phyloP scores from a whole-genome alignment of 371 early-diverging fungal species.

The Apophysomyces sp. region DNA sequence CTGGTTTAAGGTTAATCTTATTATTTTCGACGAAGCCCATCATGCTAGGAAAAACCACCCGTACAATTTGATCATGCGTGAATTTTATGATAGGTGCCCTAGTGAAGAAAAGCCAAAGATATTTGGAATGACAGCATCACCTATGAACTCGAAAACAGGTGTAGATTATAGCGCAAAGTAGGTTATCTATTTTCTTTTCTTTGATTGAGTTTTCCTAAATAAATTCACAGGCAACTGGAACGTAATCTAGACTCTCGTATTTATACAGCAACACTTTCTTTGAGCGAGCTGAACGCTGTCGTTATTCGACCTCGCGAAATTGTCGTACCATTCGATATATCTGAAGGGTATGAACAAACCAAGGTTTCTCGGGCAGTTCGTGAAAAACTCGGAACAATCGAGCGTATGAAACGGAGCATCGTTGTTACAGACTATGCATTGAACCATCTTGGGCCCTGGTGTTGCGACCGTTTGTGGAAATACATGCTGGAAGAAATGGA shows the following conservation, averaged over 20 bases:
- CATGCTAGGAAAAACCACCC: conserved; percentile 83
- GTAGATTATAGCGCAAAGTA: conserved; percentile 45
- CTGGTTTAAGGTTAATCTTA: conserved; percentile 62
- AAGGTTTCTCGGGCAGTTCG: conserved; percentile 38
- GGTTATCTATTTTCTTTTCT: background rate
- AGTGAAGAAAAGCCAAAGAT: conserved; percentile 67
- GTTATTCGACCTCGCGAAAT: conserved; percentile 54
- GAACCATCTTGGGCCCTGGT: conserved; percentile 70
- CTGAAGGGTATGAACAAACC: conserved; percentile 41
- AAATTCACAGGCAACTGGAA: conserved; percentile 61
- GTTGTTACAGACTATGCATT: conserved; percentile 28
- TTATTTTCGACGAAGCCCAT: conserved; percentile 95
- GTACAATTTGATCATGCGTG: conserved; percentile 82
- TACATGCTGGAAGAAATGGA: conserved; percentile 35
- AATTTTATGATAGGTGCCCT: conserved; percentile 69
- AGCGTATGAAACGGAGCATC: conserved; percentile 41
- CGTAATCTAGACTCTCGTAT: conserved; percentile 62
- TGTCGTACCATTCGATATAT: conserved; percentile 44
- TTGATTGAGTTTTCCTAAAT: background rate
- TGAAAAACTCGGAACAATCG: conserved; percentile 31
- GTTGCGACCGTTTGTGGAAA: conserved; percentile 57
- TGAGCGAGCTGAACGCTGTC: conserved; percentile 24
- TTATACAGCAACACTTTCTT: conserved; percentile 54
- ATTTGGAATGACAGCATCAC: conserved; percentile 95
- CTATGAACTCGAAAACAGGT: conserved; percentile 55